phyloP scores from a whole-genome alignment of 1,139 yeast species.

The Saccharomyces hybrid region DNA sequence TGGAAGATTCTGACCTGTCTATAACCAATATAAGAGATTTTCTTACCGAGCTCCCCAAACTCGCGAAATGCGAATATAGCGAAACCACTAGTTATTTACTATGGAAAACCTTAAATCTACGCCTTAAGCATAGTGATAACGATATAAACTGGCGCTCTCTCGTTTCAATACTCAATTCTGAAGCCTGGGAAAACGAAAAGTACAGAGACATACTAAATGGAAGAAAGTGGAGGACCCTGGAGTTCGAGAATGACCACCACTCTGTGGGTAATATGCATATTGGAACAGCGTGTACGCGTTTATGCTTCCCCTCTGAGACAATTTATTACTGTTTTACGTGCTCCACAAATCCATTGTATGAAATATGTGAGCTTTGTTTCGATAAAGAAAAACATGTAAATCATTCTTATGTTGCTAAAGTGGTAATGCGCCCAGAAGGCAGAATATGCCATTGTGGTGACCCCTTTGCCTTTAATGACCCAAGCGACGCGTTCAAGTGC shows the following conservation, averaged over 20 bases:
- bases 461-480: slow-evolving; percentile 46
- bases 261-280: slow-evolving; percentile 15
- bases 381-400: slow-evolving; percentile 63
- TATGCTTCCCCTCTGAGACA: slow-evolving; percentile 25
- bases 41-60: slow-evolving; percentile 19
- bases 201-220: slow-evolving; percentile 14
- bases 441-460: slow-evolving; percentile 98
- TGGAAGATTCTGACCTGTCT: neutral
- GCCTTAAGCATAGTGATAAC: slow-evolving; percentile 11
- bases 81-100: slow-evolving; percentile 22
- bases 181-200: slow-evolving; percentile 18
- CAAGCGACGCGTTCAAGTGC: slow-evolving; percentile 38
- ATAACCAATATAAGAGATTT: slow-evolving; percentile 17
- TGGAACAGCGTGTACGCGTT: slow-evolving; percentile 24
- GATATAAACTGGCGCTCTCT: slow-evolving; percentile 22
- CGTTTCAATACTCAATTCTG: slow-evolving; percentile 13
- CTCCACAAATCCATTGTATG: slow-evolving; percentile 30
- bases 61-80: slow-evolving; percentile 21
- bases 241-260: slow-evolving; percentile 4
- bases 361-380: slow-evolving; percentile 68
- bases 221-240: slow-evolving; percentile 18
- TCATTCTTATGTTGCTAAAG: slow-evolving; percentile 67
- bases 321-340: slow-evolving; percentile 31
- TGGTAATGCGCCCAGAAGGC: slow-evolving; percentile 75
- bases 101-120: slow-evolving; percentile 23